phyloP scores from a whole-genome alignment of 352 stramenopile species.

The Phytophthora aleatoria region DNA sequence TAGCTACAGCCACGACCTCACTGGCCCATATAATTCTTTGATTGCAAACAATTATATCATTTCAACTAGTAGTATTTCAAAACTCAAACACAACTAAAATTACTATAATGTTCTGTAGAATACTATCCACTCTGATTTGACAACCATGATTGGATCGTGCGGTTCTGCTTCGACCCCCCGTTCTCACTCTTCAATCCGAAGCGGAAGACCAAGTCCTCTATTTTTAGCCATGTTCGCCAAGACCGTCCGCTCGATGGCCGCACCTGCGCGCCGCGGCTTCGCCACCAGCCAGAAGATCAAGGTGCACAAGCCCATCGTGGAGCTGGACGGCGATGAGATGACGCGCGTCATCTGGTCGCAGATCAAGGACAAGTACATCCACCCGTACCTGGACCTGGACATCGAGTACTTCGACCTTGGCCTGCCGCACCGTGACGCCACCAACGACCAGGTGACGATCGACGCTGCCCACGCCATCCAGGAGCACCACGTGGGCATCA shows the following conservation, averaged over 20 bases:
- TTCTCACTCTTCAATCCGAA: slow-evolving; percentile 46
- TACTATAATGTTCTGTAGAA: background rate
- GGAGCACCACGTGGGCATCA: slow-evolving; percentile 75
- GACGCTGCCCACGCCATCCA: slow-evolving; percentile 78
- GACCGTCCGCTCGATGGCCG: slow-evolving; percentile 46
- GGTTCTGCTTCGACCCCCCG: slow-evolving; percentile 8
- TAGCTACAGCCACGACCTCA: too few species aligned
- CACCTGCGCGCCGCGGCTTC: slow-evolving; percentile 41
- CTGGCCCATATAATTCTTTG: too few species aligned
- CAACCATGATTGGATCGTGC: slow-evolving; percentile 16
- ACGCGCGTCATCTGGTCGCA: slow-evolving; percentile 70
- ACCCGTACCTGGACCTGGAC: slow-evolving; percentile 77
- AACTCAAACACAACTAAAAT: too few species aligned
- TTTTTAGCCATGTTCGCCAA: slow-evolving; percentile 52
- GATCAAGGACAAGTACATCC: slow-evolving; percentile 78
- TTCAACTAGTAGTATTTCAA: too few species aligned
- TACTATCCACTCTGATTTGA: slow-evolving; percentile 3
- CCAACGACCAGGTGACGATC: slow-evolving; percentile 80
- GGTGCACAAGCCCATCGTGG: slow-evolving; percentile 76
- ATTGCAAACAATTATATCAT: too few species aligned
- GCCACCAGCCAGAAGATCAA: slow-evolving; percentile 67
- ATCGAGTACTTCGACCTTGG: slow-evolving; percentile 86
- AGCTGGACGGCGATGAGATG: slow-evolving; percentile 86
- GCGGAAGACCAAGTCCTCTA: slow-evolving; percentile 21
- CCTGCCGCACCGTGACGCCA: slow-evolving; percentile 73